A percentile compares a stretch with the other conserved stretches of the same genome.
phyloP scores from a whole-genome alignment of 1,139 yeast species.

The Suhomyces bribrorum region DNA sequence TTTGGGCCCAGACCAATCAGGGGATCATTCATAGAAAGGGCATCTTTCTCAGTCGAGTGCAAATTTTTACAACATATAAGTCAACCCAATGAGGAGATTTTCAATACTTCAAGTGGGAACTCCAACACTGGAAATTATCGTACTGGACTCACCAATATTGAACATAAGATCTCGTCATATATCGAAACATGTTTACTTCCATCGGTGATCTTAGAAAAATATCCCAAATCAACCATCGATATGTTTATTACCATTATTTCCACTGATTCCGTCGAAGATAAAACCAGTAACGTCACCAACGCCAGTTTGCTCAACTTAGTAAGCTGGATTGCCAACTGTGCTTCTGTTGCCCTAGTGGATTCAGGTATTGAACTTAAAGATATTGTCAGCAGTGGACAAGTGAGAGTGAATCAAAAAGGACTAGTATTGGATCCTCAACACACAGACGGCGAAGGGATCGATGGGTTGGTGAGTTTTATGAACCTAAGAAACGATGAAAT shows the following conservation, averaged over 20 bases:
- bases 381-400: constrained; percentile 72
- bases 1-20: constrained; percentile 90
- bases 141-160: constrained; percentile 45
- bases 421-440: constrained; percentile 22
- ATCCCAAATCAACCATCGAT: constrained; percentile 89
- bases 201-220: constrained; percentile 64
- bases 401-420: constrained; percentile 21
- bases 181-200: constrained; percentile 62
- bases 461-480: constrained; percentile 53
- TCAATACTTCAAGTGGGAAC: constrained; percentile 18
- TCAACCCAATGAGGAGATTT: constrained; percentile 38
- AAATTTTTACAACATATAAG: constrained; percentile 55
- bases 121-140: constrained; percentile 36
- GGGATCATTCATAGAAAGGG: constrained; percentile 71
- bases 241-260: constrained; percentile 71
- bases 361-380: constrained; percentile 81
- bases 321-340: constrained; percentile 54
- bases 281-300: constrained; percentile 25
- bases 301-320: constrained; percentile 41
- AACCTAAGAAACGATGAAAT: constrained; percentile 54
- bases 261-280: constrained; percentile 21
- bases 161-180: constrained; percentile 54
- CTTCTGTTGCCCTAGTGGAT: constrained; percentile 76
- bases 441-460: constrained; percentile 25
- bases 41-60: constrained; percentile 67